phyloP scores from a whole-genome alignment of 805 yeast species.

The Monosporozyma aerobia region DNA sequence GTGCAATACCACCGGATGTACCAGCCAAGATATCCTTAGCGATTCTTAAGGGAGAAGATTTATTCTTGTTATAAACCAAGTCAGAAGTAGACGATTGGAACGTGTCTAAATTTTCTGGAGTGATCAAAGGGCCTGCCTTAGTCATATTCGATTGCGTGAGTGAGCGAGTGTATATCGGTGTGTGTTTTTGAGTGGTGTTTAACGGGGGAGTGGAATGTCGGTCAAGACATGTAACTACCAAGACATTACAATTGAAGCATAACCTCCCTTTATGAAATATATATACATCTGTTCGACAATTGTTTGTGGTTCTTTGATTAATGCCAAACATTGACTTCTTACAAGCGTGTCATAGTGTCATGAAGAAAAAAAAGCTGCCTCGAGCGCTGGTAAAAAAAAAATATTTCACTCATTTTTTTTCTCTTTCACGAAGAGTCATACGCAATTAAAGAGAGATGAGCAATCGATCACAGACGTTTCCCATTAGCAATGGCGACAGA shows the following conservation, averaged over 20 bases:
- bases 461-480: too few relatives aligned
- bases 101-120: slow-evolving; percentile 7
- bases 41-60: slow-evolving; percentile 8
- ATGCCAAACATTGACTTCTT: too few relatives aligned
- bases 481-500: too few relatives aligned
- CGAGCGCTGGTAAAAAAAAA: background rate
- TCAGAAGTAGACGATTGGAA: slow-evolving; percentile 4
- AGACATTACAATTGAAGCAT: too few relatives aligned
- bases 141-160: slow-evolving; percentile 4
- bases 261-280: too few relatives aligned
- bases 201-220: too few relatives aligned
- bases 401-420: background rate
- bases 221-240: too few relatives aligned
- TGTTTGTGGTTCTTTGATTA: too few relatives aligned
- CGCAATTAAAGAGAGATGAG: background rate
- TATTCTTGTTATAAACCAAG: slow-evolving; percentile 1
- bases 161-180: background rate
- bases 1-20: slow-evolving; percentile 92
- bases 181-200: too few relatives aligned
- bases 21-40: slow-evolving; percentile 81
- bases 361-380: background rate
- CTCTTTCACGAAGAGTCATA: background rate
- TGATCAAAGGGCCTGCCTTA: slow-evolving; percentile 5
- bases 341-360: too few relatives aligned
- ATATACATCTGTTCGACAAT: too few relatives aligned